phyloP scores from a whole-genome alignment of 768 basidiomycete species.

The Cystoderma amianthinum region DNA sequence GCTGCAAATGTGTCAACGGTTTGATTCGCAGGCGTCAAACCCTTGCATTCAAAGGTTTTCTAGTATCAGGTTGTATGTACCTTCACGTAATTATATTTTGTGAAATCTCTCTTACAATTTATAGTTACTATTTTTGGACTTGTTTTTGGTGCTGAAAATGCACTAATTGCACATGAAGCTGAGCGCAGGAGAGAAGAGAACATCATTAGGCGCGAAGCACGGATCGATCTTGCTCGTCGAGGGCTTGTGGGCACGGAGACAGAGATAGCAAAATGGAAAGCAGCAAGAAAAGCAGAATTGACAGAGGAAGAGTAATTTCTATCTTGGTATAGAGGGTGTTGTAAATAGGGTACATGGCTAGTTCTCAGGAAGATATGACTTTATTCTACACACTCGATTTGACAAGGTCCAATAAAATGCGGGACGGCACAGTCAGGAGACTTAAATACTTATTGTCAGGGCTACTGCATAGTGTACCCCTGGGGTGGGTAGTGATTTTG shows the following conservation, averaged over 20 bases:
- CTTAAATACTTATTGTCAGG: background rate
- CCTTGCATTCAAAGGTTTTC: conserved; percentile 73
- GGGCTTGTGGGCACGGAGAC: conserved; percentile 80
- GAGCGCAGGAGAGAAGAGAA: conserved; percentile 62
- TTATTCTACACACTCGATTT: too few species aligned
- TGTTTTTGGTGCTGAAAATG: conserved; percentile 69
- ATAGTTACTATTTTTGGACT: conserved; percentile 61
- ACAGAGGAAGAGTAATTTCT: background rate
- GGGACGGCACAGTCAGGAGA: too few species aligned
- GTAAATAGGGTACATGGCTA: background rate
- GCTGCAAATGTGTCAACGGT: background rate
- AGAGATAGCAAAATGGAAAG: conserved; percentile 78
- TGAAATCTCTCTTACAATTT: background rate
- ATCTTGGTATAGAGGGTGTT: background rate
- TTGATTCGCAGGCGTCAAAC: conserved; percentile 57
- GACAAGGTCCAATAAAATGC: too few species aligned
- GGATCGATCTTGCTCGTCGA: conserved; percentile 64
- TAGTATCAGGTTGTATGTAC: conserved; percentile 62
- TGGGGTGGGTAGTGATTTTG: conserved; percentile 3
- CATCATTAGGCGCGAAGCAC: conserved; percentile 62
- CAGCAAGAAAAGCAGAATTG: conserved; percentile 23
- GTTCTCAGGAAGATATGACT: background rate
- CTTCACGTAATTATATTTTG: too few species aligned
- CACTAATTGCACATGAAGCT: conserved; percentile 66
- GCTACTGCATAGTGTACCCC: too few species aligned